Evolutionary conservation across 495 filamentous ascomycete species (phyloP), one percentile per base, ranked within the genome.

Genomic region (Corynascus novoguineensis): DNA sequence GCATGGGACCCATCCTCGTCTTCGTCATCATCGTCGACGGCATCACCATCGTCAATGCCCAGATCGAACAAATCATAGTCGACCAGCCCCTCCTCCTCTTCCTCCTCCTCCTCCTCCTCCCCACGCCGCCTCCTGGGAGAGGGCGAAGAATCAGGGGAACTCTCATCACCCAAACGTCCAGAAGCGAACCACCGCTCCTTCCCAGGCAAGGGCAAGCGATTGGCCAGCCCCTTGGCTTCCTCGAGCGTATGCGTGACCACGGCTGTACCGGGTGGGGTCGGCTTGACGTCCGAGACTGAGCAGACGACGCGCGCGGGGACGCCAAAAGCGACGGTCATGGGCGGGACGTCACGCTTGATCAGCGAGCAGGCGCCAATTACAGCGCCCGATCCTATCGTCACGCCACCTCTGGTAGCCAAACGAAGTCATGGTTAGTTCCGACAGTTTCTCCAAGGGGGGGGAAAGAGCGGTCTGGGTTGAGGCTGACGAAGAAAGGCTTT

Each of bases 291-390:
- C 25, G 38, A 47, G 12, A 62, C 54, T 11, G 35, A 34, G 21
- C 11, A 44, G 14, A 62, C 57, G 2, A 69, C 59, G 22, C 60
- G 59, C 12, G 61, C 67, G 1, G 67, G 67, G 10, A 59, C 50
- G 17, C 67, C 67, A 24, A 57, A 28, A 2, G 65, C 67, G 51
- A 70, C 29, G 12, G 45, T 58, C 32, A 55, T 40, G 4, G 65
- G 60, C 9, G 67, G 67, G 21, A 71, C 61, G 29, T 65, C 53
- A n/a, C 31, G 54, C 2, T 63, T 71, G 19, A 71, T 60, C n/a
- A 71, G 57, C 48, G 51, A 58, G 17, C 67, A 64, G 28, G 69
- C 69, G 10, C 67, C 67, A 32, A 71, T 71, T 25, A 71, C 67
- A n/a, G 69, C 67, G 44, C 67, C 69, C 42, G 56, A 44, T 15